Evolutionary conservation across 2,329 filamentous ascomycete genomes (phyloP).

Genomic region (Phyllosticta ampelicida): DNA sequence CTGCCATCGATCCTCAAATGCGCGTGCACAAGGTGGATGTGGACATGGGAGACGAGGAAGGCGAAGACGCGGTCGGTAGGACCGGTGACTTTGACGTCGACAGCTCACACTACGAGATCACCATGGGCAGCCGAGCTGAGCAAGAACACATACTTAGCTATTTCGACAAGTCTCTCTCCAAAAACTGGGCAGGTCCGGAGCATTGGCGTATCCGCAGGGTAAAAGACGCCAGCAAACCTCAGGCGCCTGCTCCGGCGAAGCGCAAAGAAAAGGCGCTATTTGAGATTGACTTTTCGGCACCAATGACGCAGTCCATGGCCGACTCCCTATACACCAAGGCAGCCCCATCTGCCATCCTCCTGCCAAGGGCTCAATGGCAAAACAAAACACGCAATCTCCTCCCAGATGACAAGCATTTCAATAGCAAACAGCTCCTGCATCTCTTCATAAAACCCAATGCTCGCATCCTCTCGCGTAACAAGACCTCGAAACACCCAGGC

Average conservation of each 20-base stretch:
- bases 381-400: constrained; percentile 87
- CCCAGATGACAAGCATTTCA: constrained; percentile 97
- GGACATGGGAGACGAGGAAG: constrained; percentile 44
- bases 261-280: constrained; percentile 96
- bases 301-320: constrained; percentile 58
- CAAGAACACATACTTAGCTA: constrained; percentile 97
- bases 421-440: constrained; percentile 76
- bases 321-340: constrained; percentile 75
- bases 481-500: constrained; percentile 13
- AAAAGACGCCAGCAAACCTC: constrained; percentile 58
- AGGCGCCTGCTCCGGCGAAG: constrained; percentile 45
- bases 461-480: constrained; percentile 58
- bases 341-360: constrained; percentile 62
- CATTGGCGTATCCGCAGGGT: constrained; percentile 96
- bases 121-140: constrained; percentile 54
- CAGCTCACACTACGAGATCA: constrained; percentile 64
- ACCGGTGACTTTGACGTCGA: constrained; percentile 50
- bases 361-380: constrained; percentile 93
- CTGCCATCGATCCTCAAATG: constrained; percentile 75
- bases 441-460: constrained; percentile 94
- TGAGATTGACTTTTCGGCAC: constrained; percentile 77
- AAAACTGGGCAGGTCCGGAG: constrained; percentile 97
- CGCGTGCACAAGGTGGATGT: constrained; percentile 59
- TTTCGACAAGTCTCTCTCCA: constrained; percentile 91
- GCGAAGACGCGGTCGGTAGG: constrained; percentile 37